Conservation (phyloP, 805 yeast genomes). For the Kluyveromyces dobzhanskii region DNA sequence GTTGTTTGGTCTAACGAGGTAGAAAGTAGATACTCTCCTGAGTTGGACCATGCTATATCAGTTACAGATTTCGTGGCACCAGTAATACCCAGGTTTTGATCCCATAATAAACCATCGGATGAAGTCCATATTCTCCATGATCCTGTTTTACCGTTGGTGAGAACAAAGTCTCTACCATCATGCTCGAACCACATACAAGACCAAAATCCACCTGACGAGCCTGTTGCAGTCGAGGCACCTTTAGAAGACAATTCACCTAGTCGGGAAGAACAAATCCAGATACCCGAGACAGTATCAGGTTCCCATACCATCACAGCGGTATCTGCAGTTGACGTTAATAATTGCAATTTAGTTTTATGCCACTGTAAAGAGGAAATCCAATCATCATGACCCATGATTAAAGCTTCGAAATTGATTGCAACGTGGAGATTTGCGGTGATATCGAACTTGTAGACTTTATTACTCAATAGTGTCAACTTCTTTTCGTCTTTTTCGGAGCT, state of each 20-base stretch:
- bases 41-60: slow-evolving; percentile 66
- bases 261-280: slow-evolving; percentile 77
- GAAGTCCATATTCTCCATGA: slow-evolving; percentile 73
- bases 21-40: slow-evolving; percentile 58
- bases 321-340: slow-evolving; percentile 86
- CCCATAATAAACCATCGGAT: slow-evolving; percentile 32
- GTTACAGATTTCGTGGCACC: slow-evolving; percentile 74
- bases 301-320: slow-evolving; percentile 92
- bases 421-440: slow-evolving; percentile 32
- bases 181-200: slow-evolving; percentile 59
- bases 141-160: slow-evolving; percentile 89
- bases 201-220: slow-evolving; percentile 77
- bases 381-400: slow-evolving; percentile 96
- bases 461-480: slow-evolving; percentile 50
- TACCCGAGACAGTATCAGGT: slow-evolving; percentile 76
- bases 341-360: slow-evolving; percentile 50
- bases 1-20: slow-evolving; percentile 95
- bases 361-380: slow-evolving; percentile 86
- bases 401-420: slow-evolving; percentile 78
- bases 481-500: slow-evolving; percentile 40
- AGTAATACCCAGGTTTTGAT: slow-evolving; percentile 49
- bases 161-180: slow-evolving; percentile 38
- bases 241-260: slow-evolving; percentile 89
- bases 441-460: slow-evolving; percentile 61
- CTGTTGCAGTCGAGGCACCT: slow-evolving; percentile 98